Evolutionary conservation across 192 early-diverging fungal genomes (phyloP).

Genomic region (Rhizophagus clarus): DNA sequence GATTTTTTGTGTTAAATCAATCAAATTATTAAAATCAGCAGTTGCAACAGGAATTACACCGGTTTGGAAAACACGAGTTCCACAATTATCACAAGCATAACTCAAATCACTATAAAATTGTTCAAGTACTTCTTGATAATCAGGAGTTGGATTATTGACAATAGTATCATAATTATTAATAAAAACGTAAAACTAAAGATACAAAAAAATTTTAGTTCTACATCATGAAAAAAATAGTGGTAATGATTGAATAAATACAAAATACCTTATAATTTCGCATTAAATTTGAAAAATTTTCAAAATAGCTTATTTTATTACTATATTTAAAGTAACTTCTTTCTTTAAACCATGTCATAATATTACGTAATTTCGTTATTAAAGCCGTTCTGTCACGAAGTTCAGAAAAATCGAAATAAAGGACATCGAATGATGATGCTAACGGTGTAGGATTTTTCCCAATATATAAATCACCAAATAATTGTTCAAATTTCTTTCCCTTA

Average conservation of each 20-base stretch:
- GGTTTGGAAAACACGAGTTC: slow-evolving; percentile 22
- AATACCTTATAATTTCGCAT: too few species aligned
- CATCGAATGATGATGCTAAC: slow-evolving; percentile 21
- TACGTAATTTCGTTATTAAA: too few species aligned
- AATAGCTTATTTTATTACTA: too few species aligned
- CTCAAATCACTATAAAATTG: slow-evolving; percentile 16
- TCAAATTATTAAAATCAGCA: slow-evolving; percentile 1
- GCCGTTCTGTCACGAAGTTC: neutral
- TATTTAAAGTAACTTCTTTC: too few species aligned
- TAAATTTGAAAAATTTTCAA: neutral
- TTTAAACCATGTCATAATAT: too few species aligned
- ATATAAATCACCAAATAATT: slow-evolving; percentile 14
- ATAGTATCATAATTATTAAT: slow-evolving; percentile 23
- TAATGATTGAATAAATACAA: too few species aligned
- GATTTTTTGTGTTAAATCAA: slow-evolving; percentile 8
- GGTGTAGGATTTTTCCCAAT: slow-evolving; percentile 24
- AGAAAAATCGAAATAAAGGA: slow-evolving; percentile 29
- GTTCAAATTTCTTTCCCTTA: neutral
- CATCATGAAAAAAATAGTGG: neutral
- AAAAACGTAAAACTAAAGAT: slow-evolving; percentile 22
- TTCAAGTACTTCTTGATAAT: neutral
- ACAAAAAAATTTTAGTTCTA: neutral
- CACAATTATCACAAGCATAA: slow-evolving; percentile 12
- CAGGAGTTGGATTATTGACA: neutral
- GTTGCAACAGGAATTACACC: slow-evolving; percentile 14